Evolutionary conservation across 2,329 filamentous ascomycete genomes (phyloP), one percentile per base, ranked within the genome.

Genomic region (Calonectria pteridis): DNA sequence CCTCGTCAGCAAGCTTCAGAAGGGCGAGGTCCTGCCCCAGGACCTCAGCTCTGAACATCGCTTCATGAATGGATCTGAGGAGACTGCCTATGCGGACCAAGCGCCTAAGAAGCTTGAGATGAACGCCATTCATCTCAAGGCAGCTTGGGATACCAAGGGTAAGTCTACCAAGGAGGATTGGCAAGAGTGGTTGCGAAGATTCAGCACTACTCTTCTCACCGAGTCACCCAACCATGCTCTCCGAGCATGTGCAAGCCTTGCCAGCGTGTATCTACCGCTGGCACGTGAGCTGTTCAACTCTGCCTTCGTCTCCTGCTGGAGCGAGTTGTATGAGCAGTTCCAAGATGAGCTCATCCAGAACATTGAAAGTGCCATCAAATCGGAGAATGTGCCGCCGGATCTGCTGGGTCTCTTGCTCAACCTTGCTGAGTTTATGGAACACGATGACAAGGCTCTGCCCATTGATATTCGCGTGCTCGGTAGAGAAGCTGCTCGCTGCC

Each of bases 351-450:
- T 99, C 50, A 97, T 99, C 65, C 93, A 94, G 67, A 98, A 97
- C 29, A 98, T 99, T 67, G 97, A 99, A 84, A 95, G 94, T 75
- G 97, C 97, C 0, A 94, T 99, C 78, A 97, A 95, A 69, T 98
- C 96, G 4, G 94, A 96, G 67, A 96, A 98, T 79, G 97, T 99
- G 16, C 96, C 97, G 0, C 97, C 97, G 0, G 97, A 99, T 84
- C 93, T 99, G 77, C 88, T 99, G 11, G 96, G 98, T 74, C 93
- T 98, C 64, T 88, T 99, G 33, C 91, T 99, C 63, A 99, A 99
- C 81, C 89, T 99, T 65, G 97, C 97, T 28, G 97, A 99, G 83
- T 99, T 99, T 84, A 99, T 99, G 97, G 97, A 99, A 83, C 97
- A 99, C 81, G 97, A 99, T 80, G 97, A 99, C 84, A 99, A 99